phyloP scores from a whole-genome alignment of 495 filamentous ascomycete species.

The Penicillium daleae region DNA sequence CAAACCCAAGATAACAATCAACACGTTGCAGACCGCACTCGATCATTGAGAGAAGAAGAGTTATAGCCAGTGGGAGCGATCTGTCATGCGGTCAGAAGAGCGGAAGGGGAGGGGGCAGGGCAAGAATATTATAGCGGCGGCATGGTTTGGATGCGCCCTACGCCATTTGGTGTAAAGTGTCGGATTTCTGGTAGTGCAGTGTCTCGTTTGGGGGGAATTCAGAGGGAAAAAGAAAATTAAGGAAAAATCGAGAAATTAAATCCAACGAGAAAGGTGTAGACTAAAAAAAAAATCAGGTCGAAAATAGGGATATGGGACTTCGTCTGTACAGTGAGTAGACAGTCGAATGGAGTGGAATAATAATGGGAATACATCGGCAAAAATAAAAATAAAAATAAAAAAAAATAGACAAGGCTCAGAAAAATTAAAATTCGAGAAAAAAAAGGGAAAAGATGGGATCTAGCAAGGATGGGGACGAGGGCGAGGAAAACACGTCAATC shows the following conservation, averaged over 20 bases:
- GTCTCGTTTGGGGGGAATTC: constrained; percentile 14
- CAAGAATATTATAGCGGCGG: constrained; percentile 33
- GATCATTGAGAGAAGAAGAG: constrained; percentile 5
- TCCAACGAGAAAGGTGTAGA: neutral
- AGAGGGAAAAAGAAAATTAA: constrained; percentile 1
- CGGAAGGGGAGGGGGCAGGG: constrained; percentile 29
- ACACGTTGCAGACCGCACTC: constrained; percentile 16
- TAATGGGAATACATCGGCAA: neutral
- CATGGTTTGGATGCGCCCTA: constrained; percentile 22
- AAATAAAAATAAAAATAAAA: neutral
- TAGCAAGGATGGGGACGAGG: neutral
- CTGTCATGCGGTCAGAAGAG: constrained; percentile 18
- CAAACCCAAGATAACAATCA: neutral
- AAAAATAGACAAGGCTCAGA: constrained; percentile 7
- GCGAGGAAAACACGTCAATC: constrained; percentile 21
- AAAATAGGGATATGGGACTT: neutral
- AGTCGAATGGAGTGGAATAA: neutral
- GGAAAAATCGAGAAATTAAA: neutral
- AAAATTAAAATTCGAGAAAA: constrained; percentile 15
- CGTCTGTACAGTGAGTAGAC: too few relatives aligned
- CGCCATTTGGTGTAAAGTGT: constrained; percentile 16
- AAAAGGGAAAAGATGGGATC: neutral
- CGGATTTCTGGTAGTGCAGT: constrained; percentile 8
- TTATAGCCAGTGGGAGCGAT: constrained; percentile 16
- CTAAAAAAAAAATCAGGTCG: neutral